Conservation (phyloP, 2,329 filamentous ascomycete species). For the Pseudogymnoascus sp. region DNA sequence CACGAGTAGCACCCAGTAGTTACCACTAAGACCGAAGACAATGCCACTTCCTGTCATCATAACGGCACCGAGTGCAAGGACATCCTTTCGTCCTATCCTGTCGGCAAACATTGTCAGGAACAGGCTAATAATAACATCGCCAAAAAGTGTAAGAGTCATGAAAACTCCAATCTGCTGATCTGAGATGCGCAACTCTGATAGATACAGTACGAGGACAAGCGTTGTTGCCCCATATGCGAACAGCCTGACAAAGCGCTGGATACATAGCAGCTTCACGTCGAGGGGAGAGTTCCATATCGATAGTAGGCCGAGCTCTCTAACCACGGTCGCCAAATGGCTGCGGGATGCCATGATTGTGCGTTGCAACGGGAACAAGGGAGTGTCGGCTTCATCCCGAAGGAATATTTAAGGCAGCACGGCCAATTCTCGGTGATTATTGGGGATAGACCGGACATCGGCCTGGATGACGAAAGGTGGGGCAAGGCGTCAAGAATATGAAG, state of each 20-base stretch:
- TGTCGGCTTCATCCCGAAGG: background rate
- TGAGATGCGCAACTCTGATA: constrained; percentile 42
- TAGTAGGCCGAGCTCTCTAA: constrained; percentile 37
- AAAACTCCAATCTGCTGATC: constrained; percentile 51
- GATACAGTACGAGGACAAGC: constrained; percentile 49
- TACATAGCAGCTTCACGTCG: constrained; percentile 51
- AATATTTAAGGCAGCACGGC: background rate
- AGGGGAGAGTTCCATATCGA: constrained; percentile 35
- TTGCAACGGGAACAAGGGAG: background rate
- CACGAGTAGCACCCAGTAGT: constrained; percentile 50
- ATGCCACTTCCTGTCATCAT: constrained; percentile 50
- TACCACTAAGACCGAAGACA: constrained; percentile 44
- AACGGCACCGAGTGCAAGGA: constrained; percentile 46
- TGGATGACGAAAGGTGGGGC: background rate
- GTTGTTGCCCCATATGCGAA: constrained; percentile 55
- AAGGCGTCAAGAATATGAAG: background rate
- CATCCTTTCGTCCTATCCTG: constrained; percentile 44
- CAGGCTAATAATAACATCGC: constrained; percentile 53
- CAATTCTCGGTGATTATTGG: constrained; percentile 1
- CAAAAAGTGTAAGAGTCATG: constrained; percentile 56
- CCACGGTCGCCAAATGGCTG: background rate
- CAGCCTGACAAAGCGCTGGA: constrained; percentile 53
- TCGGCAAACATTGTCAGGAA: constrained; percentile 53
- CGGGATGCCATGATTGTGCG: constrained; percentile 4
- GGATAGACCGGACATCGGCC: background rate